Conservation (phyloP, 352 stramenopile genomes). For the Blastocystis sp. region DNA sequence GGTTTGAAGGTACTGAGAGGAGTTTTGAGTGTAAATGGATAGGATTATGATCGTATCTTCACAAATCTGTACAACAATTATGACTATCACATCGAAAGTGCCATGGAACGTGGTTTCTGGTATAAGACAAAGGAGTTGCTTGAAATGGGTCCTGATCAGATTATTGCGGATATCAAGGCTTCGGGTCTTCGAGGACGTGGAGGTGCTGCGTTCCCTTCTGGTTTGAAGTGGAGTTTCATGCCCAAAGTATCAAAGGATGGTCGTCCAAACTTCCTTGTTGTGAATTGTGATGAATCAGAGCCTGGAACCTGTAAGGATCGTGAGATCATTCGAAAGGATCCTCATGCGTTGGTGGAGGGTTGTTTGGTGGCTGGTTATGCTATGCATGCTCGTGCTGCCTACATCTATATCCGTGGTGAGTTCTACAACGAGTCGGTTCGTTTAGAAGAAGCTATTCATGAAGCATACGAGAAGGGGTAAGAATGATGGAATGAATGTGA, state of each 20-base stretch:
- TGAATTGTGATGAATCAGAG: conserved; percentile 98
- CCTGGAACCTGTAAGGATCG: conserved; percentile 98
- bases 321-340: conserved; percentile 99
- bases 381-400: conserved; percentile 93
- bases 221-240: conserved; percentile 99
- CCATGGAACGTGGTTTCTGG: conserved; percentile 89
- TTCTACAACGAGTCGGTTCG: conserved; percentile 99
- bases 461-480: conserved; percentile 86
- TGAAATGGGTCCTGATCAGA: conserved; percentile 96
- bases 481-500: background rate
- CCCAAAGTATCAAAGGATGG: conserved; percentile 90
- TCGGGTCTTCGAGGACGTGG: conserved; percentile 90
- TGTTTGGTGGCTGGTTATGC: conserved; percentile 92
- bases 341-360: conserved; percentile 96
- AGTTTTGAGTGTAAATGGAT: background rate
- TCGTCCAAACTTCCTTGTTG: conserved; percentile 94
- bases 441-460: conserved; percentile 94
- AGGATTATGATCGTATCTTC: conserved; percentile 98
- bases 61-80: conserved; percentile 97
- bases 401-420: conserved; percentile 99
- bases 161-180: conserved; percentile 98
- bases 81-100: conserved; percentile 70
- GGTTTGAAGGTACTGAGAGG: background rate
- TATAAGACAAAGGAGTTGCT: conserved; percentile 89
- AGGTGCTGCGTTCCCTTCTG: conserved; percentile 93